Conservation (phyloP, 306 rosid genomes). For the Hippophae gyantsensis region DNA sequence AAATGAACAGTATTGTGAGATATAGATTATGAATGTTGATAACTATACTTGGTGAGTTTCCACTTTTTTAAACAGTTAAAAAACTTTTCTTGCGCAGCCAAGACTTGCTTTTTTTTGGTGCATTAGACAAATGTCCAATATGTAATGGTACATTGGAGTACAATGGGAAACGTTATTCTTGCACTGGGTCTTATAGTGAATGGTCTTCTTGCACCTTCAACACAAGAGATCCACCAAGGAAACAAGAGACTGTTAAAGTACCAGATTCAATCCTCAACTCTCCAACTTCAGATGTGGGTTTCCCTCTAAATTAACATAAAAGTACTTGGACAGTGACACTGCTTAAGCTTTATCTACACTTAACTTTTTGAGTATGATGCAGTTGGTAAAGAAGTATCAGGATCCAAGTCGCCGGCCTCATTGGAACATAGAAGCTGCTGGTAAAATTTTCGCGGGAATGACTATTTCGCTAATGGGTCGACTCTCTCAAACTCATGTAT, state of each 20-base stretch:
- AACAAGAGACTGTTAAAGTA: constrained; percentile 35
- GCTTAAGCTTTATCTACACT: too few species aligned
- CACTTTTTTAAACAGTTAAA: neutral
- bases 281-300: constrained; percentile 42
- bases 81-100: constrained; percentile 34
- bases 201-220: constrained; percentile 71
- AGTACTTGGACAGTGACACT: neutral
- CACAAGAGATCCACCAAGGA: constrained; percentile 70
- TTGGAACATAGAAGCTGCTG: constrained; percentile 37
- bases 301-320: neutral
- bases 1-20: too few species aligned
- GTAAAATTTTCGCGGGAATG: constrained; percentile 66
- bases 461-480: constrained; percentile 73
- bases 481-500: constrained; percentile 61
- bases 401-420: constrained; percentile 38
- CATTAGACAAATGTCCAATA: constrained; percentile 51
- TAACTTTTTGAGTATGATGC: neutral
- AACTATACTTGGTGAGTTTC: neutral
- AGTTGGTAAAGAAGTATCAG: constrained; percentile 64
- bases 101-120: constrained; percentile 66
- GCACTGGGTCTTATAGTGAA: constrained; percentile 61
- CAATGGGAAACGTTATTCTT: constrained; percentile 45
- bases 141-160: constrained; percentile 67
- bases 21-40: neutral
- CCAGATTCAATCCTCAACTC: constrained; percentile 59